Evolutionary conservation across 2,329 filamentous ascomycete species (phyloP), one percentile per base, ranked within the genome.

Genomic region (Pestalotiopsis fici): DNA sequence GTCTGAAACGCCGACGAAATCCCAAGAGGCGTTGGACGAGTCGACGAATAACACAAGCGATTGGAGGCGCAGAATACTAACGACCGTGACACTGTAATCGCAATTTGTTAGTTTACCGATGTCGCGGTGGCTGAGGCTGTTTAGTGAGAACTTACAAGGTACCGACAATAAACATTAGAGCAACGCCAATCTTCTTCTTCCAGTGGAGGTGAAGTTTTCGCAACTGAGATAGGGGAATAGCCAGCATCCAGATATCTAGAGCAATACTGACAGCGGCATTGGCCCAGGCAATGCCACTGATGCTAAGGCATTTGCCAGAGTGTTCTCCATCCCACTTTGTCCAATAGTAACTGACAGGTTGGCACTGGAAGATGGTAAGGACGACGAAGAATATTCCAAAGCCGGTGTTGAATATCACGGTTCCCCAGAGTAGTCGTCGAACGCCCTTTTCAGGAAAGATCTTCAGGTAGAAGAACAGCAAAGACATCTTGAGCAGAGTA

Each of bases 121-220:
- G 0, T 71, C 71, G 4, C 74, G 67, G 69, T 74, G 67, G 69
- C 23, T 80, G 77, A 27, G 76, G 18, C 3, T 25, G 84, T 71
- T 0, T 83, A 82, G 0, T 84, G 70, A 0, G 18, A 15, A 59
- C 66, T 68, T 73, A 77, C 57, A 85, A 75, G 69, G 86, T 82
- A 71, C 78, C 78, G 0, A 83, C 11, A 67, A 85, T 83, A 23
- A 84, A 71, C 2, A 73, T 73, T 11, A 85, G 59, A 83, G 64
- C 71, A 2, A 84, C 79, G 60, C 81, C 78, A 9, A 83, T n/a
- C 76, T 84, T 86, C 75, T 84, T 84, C 75, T 82, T 83, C 74
- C 78, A 82, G 65, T 81, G 78, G 59, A 85, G 70, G 4, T 80
- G 77, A 28, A 86, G 75, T 1, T 71, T 59, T 39, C 75, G 67